These are phyloP conservation scores for Coemansia sp. DNA, from an alignment of 192 early-diverging fungal species.

Conservation along the genomic window DNA sequence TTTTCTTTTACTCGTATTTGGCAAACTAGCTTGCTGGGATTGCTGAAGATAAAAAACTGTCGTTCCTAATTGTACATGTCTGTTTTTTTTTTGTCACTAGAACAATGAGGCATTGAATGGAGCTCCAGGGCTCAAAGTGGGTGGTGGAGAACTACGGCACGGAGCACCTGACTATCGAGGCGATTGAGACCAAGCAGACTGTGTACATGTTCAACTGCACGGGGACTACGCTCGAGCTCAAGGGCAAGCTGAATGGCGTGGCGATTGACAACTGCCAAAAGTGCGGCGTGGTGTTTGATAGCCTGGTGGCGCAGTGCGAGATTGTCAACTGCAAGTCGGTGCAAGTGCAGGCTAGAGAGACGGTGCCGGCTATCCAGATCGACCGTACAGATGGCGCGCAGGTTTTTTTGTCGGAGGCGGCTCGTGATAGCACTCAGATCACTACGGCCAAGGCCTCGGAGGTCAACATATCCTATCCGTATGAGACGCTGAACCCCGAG, in stretches of 20 bases:
- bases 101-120: too few relatives aligned
- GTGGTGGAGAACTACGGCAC: conserved; percentile 83
- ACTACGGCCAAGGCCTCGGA: conserved; percentile 92
- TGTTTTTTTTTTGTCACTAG: too few relatives aligned
- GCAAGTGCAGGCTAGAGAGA: conserved; percentile 81
- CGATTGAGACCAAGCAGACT: conserved; percentile 77
- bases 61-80: too few relatives aligned
- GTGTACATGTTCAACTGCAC: conserved; percentile 96
- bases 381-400: conserved; percentile 94
- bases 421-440: conserved; percentile 72
- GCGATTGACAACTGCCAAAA: conserved; percentile 87
- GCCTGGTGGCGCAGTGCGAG: conserved; percentile 82
- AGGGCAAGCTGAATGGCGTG: conserved; percentile 89
- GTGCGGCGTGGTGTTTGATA: conserved; percentile 79
- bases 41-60: neutral
- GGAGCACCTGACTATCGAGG: conserved; percentile 72
- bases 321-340: conserved; percentile 88
- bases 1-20: conserved; percentile 37
- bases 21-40: neutral
- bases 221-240: conserved; percentile 85
- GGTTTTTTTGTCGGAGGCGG: conserved; percentile 81
- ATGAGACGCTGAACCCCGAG: conserved; percentile 47
- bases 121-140: conserved; percentile 92
- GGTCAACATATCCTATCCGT: conserved; percentile 80
- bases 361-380: conserved; percentile 78